Percentiles rank a stretch among this genome's conserved stretches.
These are phyloP conservation scores for Psilocybe cubensis DNA, from an alignment of 768 basidiomycete species.

Conservation along the genomic window DNA sequence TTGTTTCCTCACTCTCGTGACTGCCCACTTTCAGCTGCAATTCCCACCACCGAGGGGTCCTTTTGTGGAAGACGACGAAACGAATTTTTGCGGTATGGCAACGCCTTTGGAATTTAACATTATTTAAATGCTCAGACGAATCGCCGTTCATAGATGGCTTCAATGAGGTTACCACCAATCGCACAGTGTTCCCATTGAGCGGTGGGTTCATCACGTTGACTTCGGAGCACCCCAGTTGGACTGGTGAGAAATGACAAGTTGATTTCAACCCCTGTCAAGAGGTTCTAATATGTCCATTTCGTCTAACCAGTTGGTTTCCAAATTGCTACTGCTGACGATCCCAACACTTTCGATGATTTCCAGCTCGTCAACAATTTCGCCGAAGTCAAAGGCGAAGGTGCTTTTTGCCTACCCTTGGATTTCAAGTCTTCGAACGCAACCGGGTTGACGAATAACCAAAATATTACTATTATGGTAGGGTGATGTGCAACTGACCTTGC, in stretches of 20 bases:
- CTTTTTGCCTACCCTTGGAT: constrained; percentile 70
- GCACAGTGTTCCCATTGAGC: constrained; percentile 71
- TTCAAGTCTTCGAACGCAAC: constrained; percentile 54
- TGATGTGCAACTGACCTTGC: not conserved
- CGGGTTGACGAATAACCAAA: constrained; percentile 59
- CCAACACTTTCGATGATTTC: constrained; percentile 70
- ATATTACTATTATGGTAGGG: constrained; percentile 69
- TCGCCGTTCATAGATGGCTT: constrained; percentile 60
- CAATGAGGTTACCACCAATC: constrained; percentile 47
- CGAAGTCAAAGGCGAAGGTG: constrained; percentile 57
- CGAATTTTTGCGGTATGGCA: constrained; percentile 66
- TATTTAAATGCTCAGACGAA: not conserved
- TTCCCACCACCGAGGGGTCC: constrained; percentile 74
- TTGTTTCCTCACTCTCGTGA: constrained; percentile 45
- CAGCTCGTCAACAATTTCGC: constrained; percentile 53
- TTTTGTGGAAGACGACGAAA: constrained; percentile 64
- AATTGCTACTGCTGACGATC: constrained; percentile 59
- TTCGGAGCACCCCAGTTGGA: constrained; percentile 69
- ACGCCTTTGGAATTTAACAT: not conserved
- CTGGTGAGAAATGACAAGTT: constrained; percentile 40
- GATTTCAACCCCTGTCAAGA: constrained; percentile 1
- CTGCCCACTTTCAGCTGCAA: constrained; percentile 81
- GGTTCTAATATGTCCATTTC: not conserved
- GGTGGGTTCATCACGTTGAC: constrained; percentile 63
- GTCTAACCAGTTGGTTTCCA: constrained; percentile 49